Evolutionary conservation across 164 flowering plant genomes (phyloP).

Genomic region (Piper longum): DNA sequence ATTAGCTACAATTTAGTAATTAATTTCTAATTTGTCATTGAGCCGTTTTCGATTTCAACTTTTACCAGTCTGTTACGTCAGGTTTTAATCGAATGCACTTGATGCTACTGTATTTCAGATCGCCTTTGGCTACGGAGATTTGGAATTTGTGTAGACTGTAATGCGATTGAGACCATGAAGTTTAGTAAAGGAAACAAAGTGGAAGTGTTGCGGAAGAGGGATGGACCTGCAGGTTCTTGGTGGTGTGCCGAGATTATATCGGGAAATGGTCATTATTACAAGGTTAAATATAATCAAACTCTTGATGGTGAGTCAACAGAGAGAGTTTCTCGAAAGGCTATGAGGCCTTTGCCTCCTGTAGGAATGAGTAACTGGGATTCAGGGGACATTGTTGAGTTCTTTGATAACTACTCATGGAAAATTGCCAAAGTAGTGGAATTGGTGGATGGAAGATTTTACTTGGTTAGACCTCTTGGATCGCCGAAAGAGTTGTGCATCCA

Average conservation of each 20-base stretch:
- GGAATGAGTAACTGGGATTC: conserved; percentile 29
- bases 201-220: conserved; percentile 48
- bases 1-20: too few relatives aligned
- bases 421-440: conserved; percentile 38
- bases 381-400: conserved; percentile 69
- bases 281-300: conserved; percentile 32
- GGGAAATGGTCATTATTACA: conserved; percentile 62
- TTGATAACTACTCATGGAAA: conserved; percentile 58
- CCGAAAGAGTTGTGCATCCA: conserved; percentile 22
- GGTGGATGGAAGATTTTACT: conserved; percentile 15
- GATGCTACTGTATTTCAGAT: not conserved
- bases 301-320: conserved; percentile 18
- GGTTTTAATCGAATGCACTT: too few relatives aligned
- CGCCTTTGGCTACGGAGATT: not conserved
- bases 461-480: conserved; percentile 36
- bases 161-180: conserved; percentile 30
- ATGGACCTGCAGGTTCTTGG: conserved; percentile 60
- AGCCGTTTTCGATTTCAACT: too few relatives aligned
- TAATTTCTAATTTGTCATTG: not conserved
- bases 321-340: conserved; percentile 46
- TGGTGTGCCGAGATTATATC: conserved; percentile 43
- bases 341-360: conserved; percentile 69
- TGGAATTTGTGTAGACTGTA: not conserved
- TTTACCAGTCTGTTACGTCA: not conserved
- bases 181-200: conserved; percentile 55